These are phyloP conservation scores for Thelephora ganbajun DNA, from an alignment of 768 basidiomycete species.

Conservation along the genomic window DNA sequence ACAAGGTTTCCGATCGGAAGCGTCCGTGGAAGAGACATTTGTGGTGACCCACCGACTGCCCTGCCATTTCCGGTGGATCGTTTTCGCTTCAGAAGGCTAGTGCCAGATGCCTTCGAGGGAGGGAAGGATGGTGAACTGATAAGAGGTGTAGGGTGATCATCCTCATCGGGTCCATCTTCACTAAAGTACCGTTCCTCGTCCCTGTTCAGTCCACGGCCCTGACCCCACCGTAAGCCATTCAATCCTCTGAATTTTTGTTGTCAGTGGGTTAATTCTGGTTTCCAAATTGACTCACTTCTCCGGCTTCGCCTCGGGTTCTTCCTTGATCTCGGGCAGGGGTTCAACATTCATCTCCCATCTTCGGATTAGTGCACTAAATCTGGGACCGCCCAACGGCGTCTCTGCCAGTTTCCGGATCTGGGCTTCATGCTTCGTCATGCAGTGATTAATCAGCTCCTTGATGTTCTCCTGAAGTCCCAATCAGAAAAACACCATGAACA, in stretches of 20 bases:
- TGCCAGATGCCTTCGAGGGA: conserved; percentile 15
- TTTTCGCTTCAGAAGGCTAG: conserved; percentile 41
- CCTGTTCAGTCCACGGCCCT: conserved; percentile 40
- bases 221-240: conserved; percentile 15
- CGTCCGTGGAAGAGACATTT: conserved; percentile 24
- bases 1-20: conserved; percentile 49
- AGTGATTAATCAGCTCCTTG: conserved; percentile 70
- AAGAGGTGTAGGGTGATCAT: conserved; percentile 21
- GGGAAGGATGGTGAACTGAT: conserved; percentile 15
- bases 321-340: conserved; percentile 41
- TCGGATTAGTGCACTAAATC: conserved; percentile 60
- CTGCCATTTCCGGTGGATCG: conserved; percentile 18
- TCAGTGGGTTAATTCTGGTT: background rate
- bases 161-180: conserved; percentile 66
- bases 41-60: conserved; percentile 8
- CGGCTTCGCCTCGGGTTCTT: conserved; percentile 31
- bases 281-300: background rate
- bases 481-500: conserved; percentile 4
- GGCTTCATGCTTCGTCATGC: conserved; percentile 66
- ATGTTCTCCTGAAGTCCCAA: conserved; percentile 55
- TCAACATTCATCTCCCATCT: conserved; percentile 92
- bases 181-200: conserved; percentile 96
- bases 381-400: conserved; percentile 44
- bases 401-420: conserved; percentile 50
- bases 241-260: background rate